Percentiles rank a stretch among this genome's conserved stretches.
Conservation (phyloP, 2,329 filamentous ascomycete genomes). For the Leptodontidium sp. region DNA sequence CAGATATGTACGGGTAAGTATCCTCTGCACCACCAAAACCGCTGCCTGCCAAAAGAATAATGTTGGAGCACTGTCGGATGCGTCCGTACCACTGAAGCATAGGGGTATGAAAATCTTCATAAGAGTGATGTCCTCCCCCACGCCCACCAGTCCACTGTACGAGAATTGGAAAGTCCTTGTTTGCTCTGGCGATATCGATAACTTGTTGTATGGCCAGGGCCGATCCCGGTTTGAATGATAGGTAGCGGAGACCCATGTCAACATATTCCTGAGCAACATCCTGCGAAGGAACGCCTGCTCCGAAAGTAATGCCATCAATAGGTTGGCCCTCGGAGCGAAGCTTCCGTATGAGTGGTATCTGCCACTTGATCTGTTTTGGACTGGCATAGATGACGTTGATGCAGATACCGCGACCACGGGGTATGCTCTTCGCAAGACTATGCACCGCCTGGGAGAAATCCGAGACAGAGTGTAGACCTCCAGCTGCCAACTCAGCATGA, state of each 20-base stretch:
- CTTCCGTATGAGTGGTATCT: slow-evolving; percentile 83
- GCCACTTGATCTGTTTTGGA: slow-evolving; percentile 89
- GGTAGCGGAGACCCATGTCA: slow-evolving; percentile 88
- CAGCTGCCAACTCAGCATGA: slow-evolving; percentile 88
- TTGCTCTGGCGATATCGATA: slow-evolving; percentile 93
- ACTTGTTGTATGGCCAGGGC: slow-evolving; percentile 87
- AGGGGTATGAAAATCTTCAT: slow-evolving; percentile 93
- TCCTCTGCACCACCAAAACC: slow-evolving; percentile 91
- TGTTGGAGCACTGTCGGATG: slow-evolving; percentile 84
- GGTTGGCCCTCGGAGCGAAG: slow-evolving; percentile 86
- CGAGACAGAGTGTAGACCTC: slow-evolving; percentile 86
- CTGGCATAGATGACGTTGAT: slow-evolving; percentile 93
- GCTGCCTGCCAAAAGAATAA: slow-evolving; percentile 88
- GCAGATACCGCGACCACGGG: slow-evolving; percentile 85
- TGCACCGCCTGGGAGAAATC: slow-evolving; percentile 82
- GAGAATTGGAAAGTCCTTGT: slow-evolving; percentile 88
- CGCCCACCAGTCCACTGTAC: slow-evolving; percentile 95
- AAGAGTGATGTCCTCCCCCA: slow-evolving; percentile 93
- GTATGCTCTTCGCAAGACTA: slow-evolving; percentile 86
- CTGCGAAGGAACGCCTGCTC: slow-evolving; percentile 93
- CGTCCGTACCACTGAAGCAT: slow-evolving; percentile 90
- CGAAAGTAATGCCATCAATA: slow-evolving; percentile 91
- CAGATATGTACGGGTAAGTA: slow-evolving; percentile 91
- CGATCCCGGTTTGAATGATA: slow-evolving; percentile 92
- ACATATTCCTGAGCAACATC: slow-evolving; percentile 96